Percentiles rank a stretch among this genome's conserved stretches.
These are phyloP conservation scores for Coemansia sp. DNA, from an alignment of 192 early-diverging fungal genomes.

Conservation along the genomic window DNA sequence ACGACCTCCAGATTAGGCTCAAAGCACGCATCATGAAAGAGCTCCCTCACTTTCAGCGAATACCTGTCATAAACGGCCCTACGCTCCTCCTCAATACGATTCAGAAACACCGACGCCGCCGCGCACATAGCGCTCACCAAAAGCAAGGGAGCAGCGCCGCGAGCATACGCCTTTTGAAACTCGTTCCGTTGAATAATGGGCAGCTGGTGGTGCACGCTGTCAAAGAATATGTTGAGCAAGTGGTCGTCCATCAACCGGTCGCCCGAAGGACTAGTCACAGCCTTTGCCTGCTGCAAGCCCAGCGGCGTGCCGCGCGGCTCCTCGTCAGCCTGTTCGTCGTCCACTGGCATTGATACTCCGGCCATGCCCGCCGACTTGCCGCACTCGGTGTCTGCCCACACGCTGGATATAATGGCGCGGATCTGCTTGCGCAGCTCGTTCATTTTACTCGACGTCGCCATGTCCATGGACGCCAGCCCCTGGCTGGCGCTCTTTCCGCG, in stretches of 20 bases:
- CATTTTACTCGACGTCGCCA: slow-evolving; percentile 22
- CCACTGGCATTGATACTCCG: slow-evolving; percentile 30
- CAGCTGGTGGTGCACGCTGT: slow-evolving; percentile 46
- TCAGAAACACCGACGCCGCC: slow-evolving; percentile 46
- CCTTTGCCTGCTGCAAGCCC: not conserved
- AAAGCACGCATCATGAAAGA: slow-evolving; percentile 53
- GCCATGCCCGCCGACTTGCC: slow-evolving; percentile 51
- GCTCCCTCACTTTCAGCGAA: slow-evolving; percentile 50
- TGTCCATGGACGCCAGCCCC: slow-evolving; percentile 12
- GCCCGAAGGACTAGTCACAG: slow-evolving; percentile 27
- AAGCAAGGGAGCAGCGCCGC: slow-evolving; percentile 20
- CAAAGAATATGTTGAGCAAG: slow-evolving; percentile 40
- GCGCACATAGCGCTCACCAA: slow-evolving; percentile 51
- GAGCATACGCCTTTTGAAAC: slow-evolving; percentile 22
- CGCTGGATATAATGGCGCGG: slow-evolving; percentile 43
- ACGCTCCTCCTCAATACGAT: slow-evolving; percentile 51
- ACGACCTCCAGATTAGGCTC: slow-evolving; percentile 52
- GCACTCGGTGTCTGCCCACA: slow-evolving; percentile 52
- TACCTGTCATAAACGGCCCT: slow-evolving; percentile 41
- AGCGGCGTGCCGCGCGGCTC: not conserved
- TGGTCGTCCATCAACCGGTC: slow-evolving; percentile 50
- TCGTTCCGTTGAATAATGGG: slow-evolving; percentile 39
- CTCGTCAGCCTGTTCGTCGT: slow-evolving; percentile 13
- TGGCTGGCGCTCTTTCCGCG: slow-evolving; percentile 47
- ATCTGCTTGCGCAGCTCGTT: slow-evolving; percentile 36